A percentile compares a stretch with the other conserved stretches of the same genome.
phyloP scores from a whole-genome alignment of 345 rosid genomes.

The Isatis tinctoria region DNA sequence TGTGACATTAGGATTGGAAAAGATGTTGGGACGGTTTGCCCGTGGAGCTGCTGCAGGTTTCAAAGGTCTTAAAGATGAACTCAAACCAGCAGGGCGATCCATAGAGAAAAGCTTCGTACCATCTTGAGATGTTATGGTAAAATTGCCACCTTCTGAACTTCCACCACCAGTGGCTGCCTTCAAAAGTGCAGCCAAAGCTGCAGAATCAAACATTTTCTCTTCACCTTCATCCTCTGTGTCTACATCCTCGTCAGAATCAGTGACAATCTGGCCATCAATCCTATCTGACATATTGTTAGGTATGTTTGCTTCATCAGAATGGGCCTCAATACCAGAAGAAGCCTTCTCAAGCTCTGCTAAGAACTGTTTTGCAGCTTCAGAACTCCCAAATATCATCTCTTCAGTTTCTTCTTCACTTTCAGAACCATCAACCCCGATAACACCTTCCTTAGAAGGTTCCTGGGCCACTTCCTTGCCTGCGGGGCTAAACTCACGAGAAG shows the following conservation, averaged over 20 bases:
- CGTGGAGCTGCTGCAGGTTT: conserved; percentile 71
- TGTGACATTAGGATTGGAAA: conserved; percentile 41
- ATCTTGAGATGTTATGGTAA: conserved; percentile 74
- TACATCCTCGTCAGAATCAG: conserved; percentile 87
- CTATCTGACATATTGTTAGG: conserved; percentile 52
- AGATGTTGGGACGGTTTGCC: conserved; percentile 52
- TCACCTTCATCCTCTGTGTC: conserved; percentile 89
- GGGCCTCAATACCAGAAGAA: conserved; percentile 52
- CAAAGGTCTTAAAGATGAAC: conserved; percentile 66
- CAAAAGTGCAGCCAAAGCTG: conserved; percentile 85
- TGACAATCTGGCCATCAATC: conserved; percentile 74
- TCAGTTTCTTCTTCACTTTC: conserved; percentile 62
- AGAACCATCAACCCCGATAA: conserved; percentile 39
- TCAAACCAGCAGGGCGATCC: conserved; percentile 90
- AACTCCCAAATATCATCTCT: conserved; percentile 60
- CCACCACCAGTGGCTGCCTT: conserved; percentile 82
- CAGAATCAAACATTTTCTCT: conserved; percentile 76
- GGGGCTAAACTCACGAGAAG: conserved; percentile 22
- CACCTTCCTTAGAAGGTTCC: conserved; percentile 32
- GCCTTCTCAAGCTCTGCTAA: conserved; percentile 72
- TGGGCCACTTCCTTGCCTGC: conserved; percentile 44
- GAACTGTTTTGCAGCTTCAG: conserved; percentile 80
- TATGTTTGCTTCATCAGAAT: conserved; percentile 48
- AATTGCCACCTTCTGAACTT: conserved; percentile 53
- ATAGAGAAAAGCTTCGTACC: conserved; percentile 90